Evolutionary conservation across 2,329 filamentous ascomycete genomes (phyloP), one percentile per base, ranked within the genome.

Genomic region (Pestalotiopsis sp.): DNA sequence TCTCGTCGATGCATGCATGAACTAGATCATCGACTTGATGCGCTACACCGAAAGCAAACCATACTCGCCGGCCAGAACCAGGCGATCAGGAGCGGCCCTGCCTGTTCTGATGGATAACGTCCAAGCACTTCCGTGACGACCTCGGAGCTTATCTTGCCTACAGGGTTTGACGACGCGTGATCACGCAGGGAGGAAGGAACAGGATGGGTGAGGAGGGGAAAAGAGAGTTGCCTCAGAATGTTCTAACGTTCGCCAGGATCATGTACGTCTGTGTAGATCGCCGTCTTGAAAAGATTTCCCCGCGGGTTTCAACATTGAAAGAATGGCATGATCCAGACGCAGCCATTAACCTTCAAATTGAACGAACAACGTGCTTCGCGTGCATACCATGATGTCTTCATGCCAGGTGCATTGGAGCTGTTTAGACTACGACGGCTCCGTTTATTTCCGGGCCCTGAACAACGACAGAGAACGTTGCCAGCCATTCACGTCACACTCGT

Each of bases 201-300:
- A 3, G 45, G 45, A n/a, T 14, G 31, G 27, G 12, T 62, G 13
- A 62, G 27, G 13, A 14, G 17, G 25, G 27, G 5, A 40, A 17
- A 60, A 62, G 17, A 62, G 59, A 23, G 59, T 62, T 62, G 27
- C 59, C 38, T 40, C 59, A 40, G 31, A 62, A 62, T 62, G 31
- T 62, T 62, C 27, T 40, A 41, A 27, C 27, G 17, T n/a, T 25
- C 25, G 14, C 17, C 17, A 62, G 31, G 27, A 27, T 27, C 25
- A 62, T 41, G 31, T 36, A 36, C 31, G 31, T 36, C 14, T n/a
- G 25, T 40, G 27, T 62, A 36, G 14, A n/a, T 52, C 38, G 27
- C n/a, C 14, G 31, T 36, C 25, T 20, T 7, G n/a, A 17, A 13
- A 20, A 14, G 1, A 20, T 20, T 62, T 17, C 12, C 5, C 17